phyloP scores from a whole-genome alignment of 2,329 filamentous ascomycete species.

The Sphaerulina musiva region DNA sequence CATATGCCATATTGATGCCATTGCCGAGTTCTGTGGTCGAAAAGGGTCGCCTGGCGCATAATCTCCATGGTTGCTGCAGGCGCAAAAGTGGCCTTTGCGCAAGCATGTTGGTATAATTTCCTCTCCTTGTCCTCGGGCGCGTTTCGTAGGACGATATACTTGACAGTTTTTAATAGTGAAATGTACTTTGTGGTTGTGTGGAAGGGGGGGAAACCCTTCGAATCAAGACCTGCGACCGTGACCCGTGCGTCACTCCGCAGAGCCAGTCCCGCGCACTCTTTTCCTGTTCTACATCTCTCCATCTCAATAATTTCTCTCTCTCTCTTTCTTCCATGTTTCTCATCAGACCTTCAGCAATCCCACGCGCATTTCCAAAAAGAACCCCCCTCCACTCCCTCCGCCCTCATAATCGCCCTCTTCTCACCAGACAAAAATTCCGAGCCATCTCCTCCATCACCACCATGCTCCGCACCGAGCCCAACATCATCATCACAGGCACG shows the following conservation, averaged over 20 bases:
- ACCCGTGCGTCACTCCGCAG: constrained; percentile 3
- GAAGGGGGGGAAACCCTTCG: too few species aligned
- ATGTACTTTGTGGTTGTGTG: too few species aligned
- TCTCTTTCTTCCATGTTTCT: constrained; percentile 13
- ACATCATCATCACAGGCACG: constrained; percentile 92
- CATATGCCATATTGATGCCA: constrained; percentile 51
- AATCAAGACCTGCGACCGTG: background rate
- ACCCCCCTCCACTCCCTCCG: background rate
- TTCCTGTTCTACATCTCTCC: too few species aligned
- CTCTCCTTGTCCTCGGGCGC: background rate
- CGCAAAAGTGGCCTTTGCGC: constrained; percentile 18
- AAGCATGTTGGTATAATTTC: constrained; percentile 17
- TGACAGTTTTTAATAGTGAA: too few species aligned
- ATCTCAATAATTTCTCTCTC: background rate
- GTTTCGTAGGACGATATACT: too few species aligned
- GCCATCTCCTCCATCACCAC: background rate
- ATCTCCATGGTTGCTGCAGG: constrained; percentile 19
- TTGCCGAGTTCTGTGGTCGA: constrained; percentile 31
- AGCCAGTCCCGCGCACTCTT: background rate
- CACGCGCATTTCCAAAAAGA: constrained; percentile 2
- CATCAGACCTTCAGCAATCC: constrained; percentile 1
- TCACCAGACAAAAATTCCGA: background rate
- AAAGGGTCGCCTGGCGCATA: constrained; percentile 19
- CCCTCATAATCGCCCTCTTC: background rate
- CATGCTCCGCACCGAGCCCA: constrained; percentile 54